Percentiles rank a stretch among this genome's conserved stretches.
phyloP scores from a whole-genome alignment of 768 basidiomycete species.

The Lentinus tigrinus region DNA sequence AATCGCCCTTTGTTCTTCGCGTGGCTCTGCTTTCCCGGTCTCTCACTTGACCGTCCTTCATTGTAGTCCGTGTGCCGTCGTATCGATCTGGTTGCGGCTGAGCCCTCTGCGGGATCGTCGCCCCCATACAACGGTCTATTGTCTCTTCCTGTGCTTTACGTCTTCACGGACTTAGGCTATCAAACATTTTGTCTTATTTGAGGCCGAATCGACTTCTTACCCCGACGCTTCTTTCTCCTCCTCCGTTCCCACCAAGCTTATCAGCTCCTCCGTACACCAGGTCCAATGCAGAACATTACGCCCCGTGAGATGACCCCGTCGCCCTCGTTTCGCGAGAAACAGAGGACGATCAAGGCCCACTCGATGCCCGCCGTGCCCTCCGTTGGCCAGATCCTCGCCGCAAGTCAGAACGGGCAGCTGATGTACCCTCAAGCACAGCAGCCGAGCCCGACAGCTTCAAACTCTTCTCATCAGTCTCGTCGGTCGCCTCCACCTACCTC shows the following conservation, averaged over 20 bases:
- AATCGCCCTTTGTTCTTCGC: conserved; percentile 9
- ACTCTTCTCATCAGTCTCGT: conserved; percentile 33
- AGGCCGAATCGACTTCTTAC: conserved; percentile 15
- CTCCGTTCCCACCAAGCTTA: conserved; percentile 18
- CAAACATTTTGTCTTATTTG: conserved; percentile 18
- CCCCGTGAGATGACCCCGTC: conserved; percentile 45
- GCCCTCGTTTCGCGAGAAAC: conserved; percentile 43
- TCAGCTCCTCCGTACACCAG: conserved; percentile 18
- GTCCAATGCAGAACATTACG: conserved; percentile 32
- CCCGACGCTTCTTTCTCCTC: conserved; percentile 18
- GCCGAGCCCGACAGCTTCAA: conserved; percentile 34
- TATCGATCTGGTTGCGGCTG: conserved; percentile 10
- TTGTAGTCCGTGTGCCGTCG: conserved; percentile 4
- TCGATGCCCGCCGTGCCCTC: conserved; percentile 64
- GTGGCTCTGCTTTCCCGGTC: background rate
- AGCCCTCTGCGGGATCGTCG: conserved; percentile 7
- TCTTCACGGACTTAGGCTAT: conserved; percentile 18
- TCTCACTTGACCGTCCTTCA: conserved; percentile 5
- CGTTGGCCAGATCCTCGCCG: conserved; percentile 50
- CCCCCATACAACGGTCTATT: conserved; percentile 6
- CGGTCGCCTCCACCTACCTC: conserved; percentile 32
- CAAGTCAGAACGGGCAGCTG: conserved; percentile 35
- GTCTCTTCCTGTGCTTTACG: conserved; percentile 16
- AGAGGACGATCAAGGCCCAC: conserved; percentile 53
- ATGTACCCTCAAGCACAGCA: conserved; percentile 35